Evolutionary conservation across 2,329 filamentous ascomycete genomes (phyloP), one percentile per base, ranked within the genome.

Genomic region (Exophiala alcalophila): DNA sequence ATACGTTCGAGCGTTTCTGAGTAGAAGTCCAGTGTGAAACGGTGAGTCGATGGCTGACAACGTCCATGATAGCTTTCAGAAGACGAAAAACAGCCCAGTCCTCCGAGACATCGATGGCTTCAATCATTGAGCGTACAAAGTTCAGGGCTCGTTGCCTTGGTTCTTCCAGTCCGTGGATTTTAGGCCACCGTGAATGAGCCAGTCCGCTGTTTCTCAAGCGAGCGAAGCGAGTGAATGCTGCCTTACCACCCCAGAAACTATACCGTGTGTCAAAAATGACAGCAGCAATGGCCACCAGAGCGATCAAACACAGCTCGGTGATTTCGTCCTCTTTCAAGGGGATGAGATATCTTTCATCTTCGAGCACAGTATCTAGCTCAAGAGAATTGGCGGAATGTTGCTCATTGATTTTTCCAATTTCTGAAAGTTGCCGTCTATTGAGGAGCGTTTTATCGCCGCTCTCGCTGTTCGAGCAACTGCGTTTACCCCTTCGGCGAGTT

Each of bases 21-120:
- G 37, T 40, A 7, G 25, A 23, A 8, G 41, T 25, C 41, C 45
- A 52, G 18, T 47, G 49, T n/a, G 30, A 18, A 5, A 47, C 34
- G 15, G 32, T 35, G 6, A 52, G 36, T 23, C 49, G 48, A 23
- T 54, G 51, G 20, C 51, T 54, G 29, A 54, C 42, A 19, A 49
- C 21, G 30, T 54, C 49, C 42, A 47, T 54, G n/a, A 51, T 25
- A 24, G 29, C 37, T 16, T 16, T 37, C 12, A 49, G 35, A 9
- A 54, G 32, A 14, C 46, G 48, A 32, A 44, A 39, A 16, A 50
- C 43, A n/a, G 43, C 30, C 51, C 51, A 54, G 26, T 51, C 44
- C 8, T 54, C 47, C 12, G 21, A 39, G 4, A 50, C 27, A 27
- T 53, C 50, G 28, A 49, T 46, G 12, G 43, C 29, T 8, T 38